phyloP scores from a whole-genome alignment of 2,329 filamentous ascomycete genomes.

The Fusarium gaditjirri region DNA sequence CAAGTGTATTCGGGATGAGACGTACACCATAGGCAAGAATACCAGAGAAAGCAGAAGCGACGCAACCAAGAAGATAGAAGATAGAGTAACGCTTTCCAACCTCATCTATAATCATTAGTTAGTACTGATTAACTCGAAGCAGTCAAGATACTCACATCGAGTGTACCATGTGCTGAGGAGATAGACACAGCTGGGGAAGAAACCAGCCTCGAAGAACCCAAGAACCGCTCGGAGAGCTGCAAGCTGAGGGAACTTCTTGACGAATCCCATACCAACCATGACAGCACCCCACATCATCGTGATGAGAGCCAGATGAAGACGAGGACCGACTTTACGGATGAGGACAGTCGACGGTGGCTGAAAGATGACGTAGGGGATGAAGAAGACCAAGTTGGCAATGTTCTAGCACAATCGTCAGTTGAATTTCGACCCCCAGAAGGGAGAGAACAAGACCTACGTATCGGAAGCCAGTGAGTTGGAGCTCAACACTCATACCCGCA shows the following conservation, averaged over 20 bases:
- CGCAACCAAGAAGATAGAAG: constrained; percentile 76
- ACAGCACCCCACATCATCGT: constrained; percentile 68
- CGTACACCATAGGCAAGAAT: constrained; percentile 75
- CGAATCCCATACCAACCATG: constrained; percentile 75
- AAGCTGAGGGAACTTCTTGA: constrained; percentile 61
- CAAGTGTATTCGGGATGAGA: constrained; percentile 33
- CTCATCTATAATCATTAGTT: constrained; percentile 59
- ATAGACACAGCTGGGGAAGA: constrained; percentile 77
- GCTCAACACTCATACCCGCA: constrained; percentile 68
- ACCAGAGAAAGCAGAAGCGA: constrained; percentile 73
- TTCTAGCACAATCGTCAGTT: constrained; percentile 51
- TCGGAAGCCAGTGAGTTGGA: constrained; percentile 57
- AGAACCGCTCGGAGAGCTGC: constrained; percentile 67
- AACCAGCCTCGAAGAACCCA: constrained; percentile 75
- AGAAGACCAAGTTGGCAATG: constrained; percentile 79
- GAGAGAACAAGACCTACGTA: constrained; percentile 50
- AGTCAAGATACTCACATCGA: constrained; percentile 59
- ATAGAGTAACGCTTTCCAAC: constrained; percentile 75
- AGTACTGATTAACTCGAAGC: not conserved
- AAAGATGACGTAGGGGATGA: constrained; percentile 77
- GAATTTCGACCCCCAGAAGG: fast-evolving
- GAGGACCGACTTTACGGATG: constrained; percentile 72
- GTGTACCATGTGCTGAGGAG: constrained; percentile 80
- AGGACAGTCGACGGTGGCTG: constrained; percentile 77
- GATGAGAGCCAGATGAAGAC: constrained; percentile 64